Evolutionary conservation across 106 monocot species (phyloP).

Genomic region (Dioscorea dumetorum): DNA sequence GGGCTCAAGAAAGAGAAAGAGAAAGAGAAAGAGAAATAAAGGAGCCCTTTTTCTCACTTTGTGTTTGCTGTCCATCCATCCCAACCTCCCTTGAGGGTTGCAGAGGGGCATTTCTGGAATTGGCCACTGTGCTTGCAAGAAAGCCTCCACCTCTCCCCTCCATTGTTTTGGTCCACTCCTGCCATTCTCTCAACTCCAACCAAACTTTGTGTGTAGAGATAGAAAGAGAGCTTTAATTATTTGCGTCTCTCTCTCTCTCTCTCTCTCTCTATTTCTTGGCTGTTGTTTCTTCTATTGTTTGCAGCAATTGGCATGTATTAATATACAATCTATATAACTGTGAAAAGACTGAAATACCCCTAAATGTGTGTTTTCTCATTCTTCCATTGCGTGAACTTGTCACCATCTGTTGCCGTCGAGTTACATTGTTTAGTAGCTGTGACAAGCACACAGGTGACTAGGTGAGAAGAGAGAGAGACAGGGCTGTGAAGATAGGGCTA

Average conservation of each 20-base stretch:
- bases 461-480: too few relatives aligned
- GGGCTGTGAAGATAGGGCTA: too few relatives aligned
- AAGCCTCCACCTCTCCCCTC: background rate
- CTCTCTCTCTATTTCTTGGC: background rate
- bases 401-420: too few relatives aligned
- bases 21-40: background rate
- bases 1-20: too few relatives aligned
- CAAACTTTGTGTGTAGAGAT: background rate
- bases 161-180: background rate
- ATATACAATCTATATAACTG: too few relatives aligned
- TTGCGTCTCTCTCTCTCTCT: background rate
- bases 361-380: too few relatives aligned
- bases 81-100: slow-evolving; percentile 4
- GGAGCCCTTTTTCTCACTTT: too few relatives aligned
- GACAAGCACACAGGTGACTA: too few relatives aligned
- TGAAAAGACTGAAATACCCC: too few relatives aligned
- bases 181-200: background rate
- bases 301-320: too few relatives aligned
- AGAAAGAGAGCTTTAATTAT: background rate
- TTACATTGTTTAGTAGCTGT: too few relatives aligned
- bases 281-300: background rate
- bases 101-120: slow-evolving; percentile 20
- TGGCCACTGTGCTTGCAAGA: background rate
- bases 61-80: background rate
- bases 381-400: too few relatives aligned